phyloP scores from a whole-genome alignment of 2,329 filamentous ascomycete species.

The Monosporascus sp. region DNA sequence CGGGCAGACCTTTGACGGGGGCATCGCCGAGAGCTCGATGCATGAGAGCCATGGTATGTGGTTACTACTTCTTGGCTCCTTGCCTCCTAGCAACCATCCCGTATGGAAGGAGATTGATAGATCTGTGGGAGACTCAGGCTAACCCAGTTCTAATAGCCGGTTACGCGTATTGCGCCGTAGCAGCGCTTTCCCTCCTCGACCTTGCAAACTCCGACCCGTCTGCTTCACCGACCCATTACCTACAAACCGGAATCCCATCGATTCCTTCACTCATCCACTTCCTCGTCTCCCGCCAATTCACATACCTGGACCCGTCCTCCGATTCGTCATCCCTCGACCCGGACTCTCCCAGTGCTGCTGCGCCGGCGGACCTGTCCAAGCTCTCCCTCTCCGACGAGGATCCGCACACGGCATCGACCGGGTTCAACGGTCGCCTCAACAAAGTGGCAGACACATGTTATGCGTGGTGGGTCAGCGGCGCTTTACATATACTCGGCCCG shows the following conservation, averaged over 20 bases:
- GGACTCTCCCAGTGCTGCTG: slow-evolving; percentile 12
- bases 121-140: not conserved
- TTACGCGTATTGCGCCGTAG: slow-evolving; percentile 84
- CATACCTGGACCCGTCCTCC: slow-evolving; percentile 41
- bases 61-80: slow-evolving; percentile 6
- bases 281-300: slow-evolving; percentile 60
- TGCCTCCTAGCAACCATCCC: slow-evolving; percentile 3
- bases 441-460: slow-evolving; percentile 96
- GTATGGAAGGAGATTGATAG: no score
- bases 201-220: slow-evolving; percentile 39
- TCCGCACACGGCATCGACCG: slow-evolving; percentile 30
- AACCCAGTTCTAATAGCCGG: slow-evolving; percentile 52
- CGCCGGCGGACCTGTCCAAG: slow-evolving; percentile 27
- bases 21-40: slow-evolving; percentile 70
- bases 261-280: slow-evolving; percentile 40
- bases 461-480: slow-evolving; percentile 80
- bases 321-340: slow-evolving; percentile 37
- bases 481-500: slow-evolving; percentile 56
- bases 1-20: slow-evolving; percentile 77
- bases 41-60: slow-evolving; percentile 75
- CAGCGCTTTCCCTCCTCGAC: slow-evolving; percentile 69
- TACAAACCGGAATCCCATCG: slow-evolving; percentile 35
- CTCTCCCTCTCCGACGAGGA: slow-evolving; percentile 24
- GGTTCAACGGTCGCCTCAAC: slow-evolving; percentile 86
- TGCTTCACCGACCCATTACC: slow-evolving; percentile 22